Base-by-base conservation (phyloP, 1,284 basidiomycete species). In the Meripilus lineatus region DNA sequence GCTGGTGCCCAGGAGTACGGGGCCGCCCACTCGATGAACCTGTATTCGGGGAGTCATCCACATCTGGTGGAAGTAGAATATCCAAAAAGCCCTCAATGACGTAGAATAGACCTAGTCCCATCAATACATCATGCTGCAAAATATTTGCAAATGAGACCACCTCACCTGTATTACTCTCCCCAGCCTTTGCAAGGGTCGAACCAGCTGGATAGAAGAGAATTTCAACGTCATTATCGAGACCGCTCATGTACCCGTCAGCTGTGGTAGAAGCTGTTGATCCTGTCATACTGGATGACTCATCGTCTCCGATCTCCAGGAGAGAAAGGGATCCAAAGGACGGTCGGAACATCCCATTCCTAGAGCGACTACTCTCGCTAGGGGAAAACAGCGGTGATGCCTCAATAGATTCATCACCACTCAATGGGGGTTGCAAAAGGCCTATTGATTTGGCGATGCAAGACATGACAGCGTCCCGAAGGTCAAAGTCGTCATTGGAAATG, bases 31-130 rank as follows among this genome's bases (percentile, higher is more conserved):
- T 42, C 20, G 44, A 23, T 8, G 50, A 33, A 15, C 42, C 50
- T 11, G 33, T 54, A 44, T 50, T 51, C 5, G 54, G 35, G 3
- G 52, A 45, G 10, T 52, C 26, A 32, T 37, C 44, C 14, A 67
- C 67, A 8, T 78, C 69, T 2, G 70, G 66, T 2, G 90, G 89
- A 34, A 95, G 70, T 24, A 89, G 70, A 34, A 98, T 93, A 57
- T 99, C 95, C 32, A 99, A 69, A 64, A 97, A 93, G 0, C 95
- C 95, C 53, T 99, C 96, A 38, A 99, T 96, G 34, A 99, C 93
- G 58, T 95, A 99, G 72, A 95, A 99, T 21, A 99, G 70, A 7
- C 95, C 95, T 81, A 53, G 5, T 33, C 6, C 30, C n/a, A n/a
- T n/a, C n/a, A n/a, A n/a, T n/a, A 6, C 6, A 23, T 13, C 56